Evolutionary conservation across 768 basidiomycete genomes (phyloP), one percentile per base, ranked within the genome.

Genomic region (Mycena sanguinolenta): DNA sequence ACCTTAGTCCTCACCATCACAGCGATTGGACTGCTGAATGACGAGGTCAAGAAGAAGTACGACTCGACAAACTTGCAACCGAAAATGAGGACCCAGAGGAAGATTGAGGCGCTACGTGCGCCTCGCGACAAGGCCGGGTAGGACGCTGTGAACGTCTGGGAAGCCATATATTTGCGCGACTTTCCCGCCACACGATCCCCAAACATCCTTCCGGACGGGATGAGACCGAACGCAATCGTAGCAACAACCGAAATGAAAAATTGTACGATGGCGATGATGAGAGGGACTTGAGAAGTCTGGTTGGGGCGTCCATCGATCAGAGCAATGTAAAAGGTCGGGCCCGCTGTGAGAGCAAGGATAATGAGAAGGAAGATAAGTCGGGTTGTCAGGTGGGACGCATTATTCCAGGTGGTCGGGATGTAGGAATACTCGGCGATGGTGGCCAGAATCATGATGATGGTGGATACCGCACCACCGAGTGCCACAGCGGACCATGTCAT

Each of bases 381-480:
- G 34, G 96, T 96, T 8, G 95, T 95, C 62, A 99, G 89, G 81
- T 99, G 98, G 3, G 95, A 95, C 28, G 97, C 96, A 79, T 99
- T 99, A 82, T 98, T 96, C 98, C 98, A 99, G 12, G 95, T 98
- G 5, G 97, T 98, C 27, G 97, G 97, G 75, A 98, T 97, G 85
- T 97, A 98, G 62, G 92, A 91, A 79, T 97, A 99, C 81, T 99
- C 98, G 73, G 95, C 95, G 30, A 97, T 78, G 27, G 97, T 99
- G 49, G 97, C 98, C 63, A 88, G 80, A 69, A 98, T 92, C 96
- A 97, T 97, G 86, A 99, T 98, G 65, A 90, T 58, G 10, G 96
- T 96, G 17, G 97, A 91, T 63, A 99, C 96, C 12, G 93, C 95
- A 61, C 98, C 98, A 61, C 98, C 98, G n/a, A 99, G 88, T 19